Percentiles rank a stretch among this genome's conserved stretches.
Evolutionary conservation across 2,329 filamentous ascomycete genomes (phyloP).

Genomic region (Epichloe brachyelytri): DNA sequence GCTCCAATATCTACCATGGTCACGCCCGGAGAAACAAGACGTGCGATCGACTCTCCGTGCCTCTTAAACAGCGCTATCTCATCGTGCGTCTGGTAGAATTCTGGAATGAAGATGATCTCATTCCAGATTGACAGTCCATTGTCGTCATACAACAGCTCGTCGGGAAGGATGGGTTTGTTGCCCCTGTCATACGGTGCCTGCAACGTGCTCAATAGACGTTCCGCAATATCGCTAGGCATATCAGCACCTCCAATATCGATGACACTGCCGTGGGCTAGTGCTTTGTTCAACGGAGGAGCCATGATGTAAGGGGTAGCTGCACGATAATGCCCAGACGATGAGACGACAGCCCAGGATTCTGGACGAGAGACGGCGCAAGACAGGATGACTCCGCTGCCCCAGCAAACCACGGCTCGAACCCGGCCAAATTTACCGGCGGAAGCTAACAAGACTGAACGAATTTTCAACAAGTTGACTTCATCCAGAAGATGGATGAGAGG

Average conservation of each 20-base stretch:
- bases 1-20: constrained; percentile 29
- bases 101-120: constrained; percentile 24
- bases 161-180: constrained; percentile 21
- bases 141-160: constrained; percentile 28
- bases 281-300: not conserved
- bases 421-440: not conserved
- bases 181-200: constrained; percentile 11
- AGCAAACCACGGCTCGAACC: not conserved
- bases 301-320: not conserved
- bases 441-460: not conserved
- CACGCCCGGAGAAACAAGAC: constrained; percentile 15
- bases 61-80: constrained; percentile 24
- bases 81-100: constrained; percentile 29
- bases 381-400: not conserved
- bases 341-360: not conserved
- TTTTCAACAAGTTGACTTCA: not conserved
- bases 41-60: constrained; percentile 23
- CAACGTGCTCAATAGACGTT: constrained; percentile 16
- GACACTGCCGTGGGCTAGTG: constrained; percentile 18
- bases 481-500: not conserved
- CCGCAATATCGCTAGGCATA: constrained; percentile 17
- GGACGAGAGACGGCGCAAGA: not conserved
- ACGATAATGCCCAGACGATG: not conserved
- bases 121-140: constrained; percentile 27
- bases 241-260: constrained; percentile 26